Conservation (phyloP, 305 asterid genomes). For the Fraxinus sp. region DNA sequence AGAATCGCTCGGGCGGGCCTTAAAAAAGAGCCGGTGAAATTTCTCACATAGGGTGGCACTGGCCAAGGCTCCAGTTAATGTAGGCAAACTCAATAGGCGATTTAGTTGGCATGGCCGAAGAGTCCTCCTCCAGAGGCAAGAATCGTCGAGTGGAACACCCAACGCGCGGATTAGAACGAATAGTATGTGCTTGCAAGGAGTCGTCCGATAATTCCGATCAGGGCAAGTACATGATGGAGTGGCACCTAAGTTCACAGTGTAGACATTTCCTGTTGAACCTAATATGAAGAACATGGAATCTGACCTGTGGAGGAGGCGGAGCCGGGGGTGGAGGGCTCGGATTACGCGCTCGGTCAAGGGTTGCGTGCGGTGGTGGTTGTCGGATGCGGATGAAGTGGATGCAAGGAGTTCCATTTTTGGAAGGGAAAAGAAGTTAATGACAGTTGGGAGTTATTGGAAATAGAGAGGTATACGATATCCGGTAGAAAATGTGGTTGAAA, state of each 20-base stretch:
- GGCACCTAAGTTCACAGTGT: constrained; percentile 66
- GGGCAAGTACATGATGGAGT: constrained; percentile 81
- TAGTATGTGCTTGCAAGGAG: constrained; percentile 86
- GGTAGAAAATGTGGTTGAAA: constrained; percentile 27
- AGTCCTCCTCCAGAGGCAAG: constrained; percentile 60
- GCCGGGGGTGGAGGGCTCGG: constrained; percentile 81
- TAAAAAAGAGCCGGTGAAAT: constrained; percentile 51
- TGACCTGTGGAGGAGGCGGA: constrained; percentile 75
- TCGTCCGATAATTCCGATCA: constrained; percentile 65
- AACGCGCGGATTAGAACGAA: constrained; percentile 76
- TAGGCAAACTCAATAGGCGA: constrained; percentile 60
- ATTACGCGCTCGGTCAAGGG: constrained; percentile 62
- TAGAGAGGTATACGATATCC: neutral
- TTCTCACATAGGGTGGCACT: constrained; percentile 44
- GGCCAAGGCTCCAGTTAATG: constrained; percentile 54
- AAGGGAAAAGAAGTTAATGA: constrained; percentile 19
- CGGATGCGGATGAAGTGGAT: constrained; percentile 52
- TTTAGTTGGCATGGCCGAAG: constrained; percentile 74
- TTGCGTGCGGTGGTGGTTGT: constrained; percentile 40
- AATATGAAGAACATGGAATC: constrained; percentile 61
- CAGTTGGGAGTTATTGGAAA: constrained; percentile 12
- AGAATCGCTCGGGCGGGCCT: constrained; percentile 16
- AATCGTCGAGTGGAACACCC: constrained; percentile 51
- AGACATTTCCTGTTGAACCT: constrained; percentile 88
- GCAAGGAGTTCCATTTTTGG: constrained; percentile 52